These are phyloP conservation scores for Lichtheimia hyalospora DNA, from an alignment of 371 early-diverging fungal genomes.

Conservation along the genomic window DNA sequence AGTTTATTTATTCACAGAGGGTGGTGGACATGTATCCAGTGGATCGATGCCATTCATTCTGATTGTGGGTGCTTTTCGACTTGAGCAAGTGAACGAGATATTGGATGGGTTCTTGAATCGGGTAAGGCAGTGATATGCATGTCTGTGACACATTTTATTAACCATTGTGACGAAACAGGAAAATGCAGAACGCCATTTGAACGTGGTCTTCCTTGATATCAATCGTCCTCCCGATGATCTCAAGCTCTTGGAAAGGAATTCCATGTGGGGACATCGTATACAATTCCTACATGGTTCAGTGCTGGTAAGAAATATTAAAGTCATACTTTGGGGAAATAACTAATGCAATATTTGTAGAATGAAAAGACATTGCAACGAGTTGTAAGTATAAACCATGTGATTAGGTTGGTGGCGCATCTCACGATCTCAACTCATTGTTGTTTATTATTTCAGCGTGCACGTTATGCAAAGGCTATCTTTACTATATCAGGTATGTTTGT, in stretches of 20 bases:
- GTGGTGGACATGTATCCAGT: constrained; percentile 46
- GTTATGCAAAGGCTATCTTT: constrained; percentile 48
- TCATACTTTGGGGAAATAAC: background rate
- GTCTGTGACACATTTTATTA: background rate
- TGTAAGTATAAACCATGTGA: constrained; percentile 22
- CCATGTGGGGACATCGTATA: constrained; percentile 44
- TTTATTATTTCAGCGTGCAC: constrained; percentile 25
- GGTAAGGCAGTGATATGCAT: constrained; percentile 33
- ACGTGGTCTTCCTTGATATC: constrained; percentile 61
- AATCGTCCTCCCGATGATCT: constrained; percentile 49
- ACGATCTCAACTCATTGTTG: background rate
- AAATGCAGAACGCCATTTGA: constrained; percentile 43
- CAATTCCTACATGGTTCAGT: constrained; percentile 52
- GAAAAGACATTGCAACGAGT: constrained; percentile 42
- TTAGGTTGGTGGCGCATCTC: background rate
- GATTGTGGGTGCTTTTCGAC: constrained; percentile 61
- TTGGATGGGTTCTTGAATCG: constrained; percentile 61
- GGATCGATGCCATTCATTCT: constrained; percentile 60
- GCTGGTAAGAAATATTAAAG: constrained; percentile 26
- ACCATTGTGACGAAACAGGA: constrained; percentile 5
- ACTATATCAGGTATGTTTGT: constrained; percentile 43
- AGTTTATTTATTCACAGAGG: constrained; percentile 18
- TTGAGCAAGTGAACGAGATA: constrained; percentile 56
- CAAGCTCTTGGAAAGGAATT: constrained; percentile 44
- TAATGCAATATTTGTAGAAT: constrained; percentile 12